phyloP scores from a whole-genome alignment of 768 basidiomycete genomes.

The Kwoniella heveanensis region DNA sequence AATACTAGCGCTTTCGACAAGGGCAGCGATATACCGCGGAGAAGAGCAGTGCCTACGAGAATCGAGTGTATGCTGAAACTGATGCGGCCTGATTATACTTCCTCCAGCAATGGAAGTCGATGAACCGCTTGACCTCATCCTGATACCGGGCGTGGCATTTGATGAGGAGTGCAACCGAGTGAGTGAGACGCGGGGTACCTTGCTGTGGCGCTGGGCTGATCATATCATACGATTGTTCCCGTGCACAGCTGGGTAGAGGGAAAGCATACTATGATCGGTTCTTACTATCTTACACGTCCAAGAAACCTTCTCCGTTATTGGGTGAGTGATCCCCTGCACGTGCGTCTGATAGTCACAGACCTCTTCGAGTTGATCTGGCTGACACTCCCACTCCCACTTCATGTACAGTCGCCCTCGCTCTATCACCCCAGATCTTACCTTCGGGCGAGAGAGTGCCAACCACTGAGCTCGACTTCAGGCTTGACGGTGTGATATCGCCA shows the following conservation, averaged over 20 bases:
- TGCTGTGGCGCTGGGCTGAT: background rate
- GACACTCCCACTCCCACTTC: too few relatives aligned
- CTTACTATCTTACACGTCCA: conserved; percentile 29
- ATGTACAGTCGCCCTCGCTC: conserved; percentile 39
- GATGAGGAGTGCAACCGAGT: conserved; percentile 47
- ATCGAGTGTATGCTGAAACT: background rate
- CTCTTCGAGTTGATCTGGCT: too few relatives aligned
- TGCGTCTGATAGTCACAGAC: too few relatives aligned
- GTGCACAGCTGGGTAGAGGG: conserved; percentile 44
- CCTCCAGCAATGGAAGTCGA: conserved; percentile 18
- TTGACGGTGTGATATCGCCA: conserved; percentile 45
- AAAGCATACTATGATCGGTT: conserved; percentile 51
- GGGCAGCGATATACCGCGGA: background rate
- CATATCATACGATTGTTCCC: background rate
- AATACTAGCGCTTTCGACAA: background rate
- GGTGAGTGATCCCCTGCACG: conserved; percentile 18
- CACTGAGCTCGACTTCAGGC: conserved; percentile 37
- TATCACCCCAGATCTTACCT: conserved; percentile 39
- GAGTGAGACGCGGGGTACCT: conserved; percentile 10
- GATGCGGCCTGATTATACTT: background rate
- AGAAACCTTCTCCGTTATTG: conserved; percentile 28
- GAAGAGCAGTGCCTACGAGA: background rate
- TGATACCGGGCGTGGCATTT: conserved; percentile 51
- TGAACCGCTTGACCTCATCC: conserved; percentile 39
- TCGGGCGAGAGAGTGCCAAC: conserved; percentile 32